Evolutionary conservation across 83 land plant species (phyloP), one percentile per base, ranked within the genome.

Genomic region (Diphasiastrum complanatum): DNA sequence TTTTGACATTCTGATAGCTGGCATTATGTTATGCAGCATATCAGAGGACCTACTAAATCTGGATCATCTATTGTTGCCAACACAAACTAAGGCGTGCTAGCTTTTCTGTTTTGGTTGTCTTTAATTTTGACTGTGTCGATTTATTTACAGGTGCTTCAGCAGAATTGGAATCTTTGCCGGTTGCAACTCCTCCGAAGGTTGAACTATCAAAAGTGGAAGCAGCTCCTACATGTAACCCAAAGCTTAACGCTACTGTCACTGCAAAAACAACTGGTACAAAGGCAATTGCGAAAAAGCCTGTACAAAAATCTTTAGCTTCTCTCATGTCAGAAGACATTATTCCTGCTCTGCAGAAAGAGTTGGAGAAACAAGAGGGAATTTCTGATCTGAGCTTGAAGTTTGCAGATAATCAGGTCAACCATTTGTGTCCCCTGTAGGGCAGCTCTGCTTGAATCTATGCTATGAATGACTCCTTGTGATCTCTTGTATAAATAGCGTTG

Each of bases 321-420:
- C 47, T 82, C 56, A 90, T 90, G 86, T 69, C 62, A 46, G 96
- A 90, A 72, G 97, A 86, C 28, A 74, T 90, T 3, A 81, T 86
- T 45, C 97, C 97, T 48, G 33, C 75, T n/a, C 71, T 90, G 45
- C 67, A 67, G 56, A 57, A 75, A 6, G 61, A 51, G 3, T 83
- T 90, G 22, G 75, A 79, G 67, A 83, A 82, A 46, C 80, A 86
- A 56, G 74, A 76, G 6, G 86, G 79, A 45, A 22, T 86, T 31
- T 64, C 81, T 25, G 68, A 83, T 3, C 46, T 90, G 29, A 80
- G 79, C 32, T 43, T 90, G 29, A 57, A 64, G 12, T 90, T 86
- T 59, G 67, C 73, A 49, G 84, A 86, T 56, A 84, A 83, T 56
- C 83, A 70, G 86, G 97, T 85, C 52, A 40, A 8, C 16, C 43